These are phyloP conservation scores for Candida methanosorbosa DNA, from an alignment of 805 yeast species.

Conservation along the genomic window DNA sequence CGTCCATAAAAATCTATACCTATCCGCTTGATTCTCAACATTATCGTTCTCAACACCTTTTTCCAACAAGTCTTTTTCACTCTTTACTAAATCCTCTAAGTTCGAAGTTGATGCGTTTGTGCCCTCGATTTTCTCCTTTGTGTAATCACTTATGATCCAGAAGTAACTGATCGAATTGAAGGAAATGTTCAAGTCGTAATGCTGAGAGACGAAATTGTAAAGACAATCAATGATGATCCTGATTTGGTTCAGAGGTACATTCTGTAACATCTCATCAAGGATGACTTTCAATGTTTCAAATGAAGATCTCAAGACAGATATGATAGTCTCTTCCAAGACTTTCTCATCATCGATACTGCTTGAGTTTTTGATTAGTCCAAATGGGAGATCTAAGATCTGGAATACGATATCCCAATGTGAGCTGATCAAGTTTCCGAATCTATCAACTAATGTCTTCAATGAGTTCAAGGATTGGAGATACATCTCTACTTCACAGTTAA, in stretches of 20 bases:
- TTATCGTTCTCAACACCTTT: constrained; percentile 6
- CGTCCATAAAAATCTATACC: constrained; percentile 46
- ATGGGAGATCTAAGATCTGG: constrained; percentile 51
- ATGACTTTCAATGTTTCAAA: constrained; percentile 79
- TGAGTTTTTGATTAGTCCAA: constrained; percentile 29
- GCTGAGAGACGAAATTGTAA: constrained; percentile 63
- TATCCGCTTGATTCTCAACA: constrained; percentile 13
- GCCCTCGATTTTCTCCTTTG: constrained; percentile 29
- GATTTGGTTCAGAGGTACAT: constrained; percentile 60
- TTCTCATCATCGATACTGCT: constrained; percentile 16
- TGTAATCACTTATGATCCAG: constrained; percentile 83
- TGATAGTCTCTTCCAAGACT: constrained; percentile 37
- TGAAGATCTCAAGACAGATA: constrained; percentile 51
- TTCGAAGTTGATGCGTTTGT: not conserved
- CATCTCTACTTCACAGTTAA: constrained; percentile 60
- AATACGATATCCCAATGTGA: constrained; percentile 68
- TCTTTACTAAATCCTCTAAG: constrained; percentile 10
- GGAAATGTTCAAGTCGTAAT: constrained; percentile 72
- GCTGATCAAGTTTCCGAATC: constrained; percentile 54
- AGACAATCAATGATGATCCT: constrained; percentile 63
- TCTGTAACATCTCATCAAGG: constrained; percentile 73
- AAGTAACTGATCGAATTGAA: constrained; percentile 87
- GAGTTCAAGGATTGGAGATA: constrained; percentile 54
- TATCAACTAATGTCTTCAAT: constrained; percentile 65
- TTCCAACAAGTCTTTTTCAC: constrained; percentile 12